Conservation (phyloP, 2,329 filamentous ascomycete genomes). For the Blumeria hordei region DNA sequence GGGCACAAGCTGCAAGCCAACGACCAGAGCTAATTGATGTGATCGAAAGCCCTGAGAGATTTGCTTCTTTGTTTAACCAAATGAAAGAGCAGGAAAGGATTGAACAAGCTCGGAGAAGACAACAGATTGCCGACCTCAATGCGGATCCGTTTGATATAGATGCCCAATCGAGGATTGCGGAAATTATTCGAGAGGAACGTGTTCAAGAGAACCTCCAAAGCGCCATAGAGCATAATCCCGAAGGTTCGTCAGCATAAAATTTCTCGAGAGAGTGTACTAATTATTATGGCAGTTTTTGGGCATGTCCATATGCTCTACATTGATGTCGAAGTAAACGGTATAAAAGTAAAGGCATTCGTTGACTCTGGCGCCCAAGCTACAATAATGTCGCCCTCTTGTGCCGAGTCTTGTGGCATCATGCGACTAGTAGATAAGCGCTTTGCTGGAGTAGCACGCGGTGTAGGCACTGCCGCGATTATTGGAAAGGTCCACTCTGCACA, state of each 20-base stretch:
- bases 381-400: slow-evolving; percentile 91
- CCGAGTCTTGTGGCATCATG: slow-evolving; percentile 86
- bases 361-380: slow-evolving; percentile 95
- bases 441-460: slow-evolving; percentile 73
- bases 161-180: slow-evolving; percentile 76
- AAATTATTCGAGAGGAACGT: slow-evolving; percentile 85
- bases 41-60: slow-evolving; percentile 51
- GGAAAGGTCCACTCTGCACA: slow-evolving; percentile 87
- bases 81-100: slow-evolving; percentile 47
- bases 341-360: slow-evolving; percentile 83
- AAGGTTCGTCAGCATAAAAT: slow-evolving; percentile 36
- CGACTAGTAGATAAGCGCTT: slow-evolving; percentile 82
- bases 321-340: slow-evolving; percentile 79
- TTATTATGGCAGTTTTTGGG: slow-evolving; percentile 48
- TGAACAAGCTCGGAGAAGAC: slow-evolving; percentile 51
- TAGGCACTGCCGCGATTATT: slow-evolving; percentile 83
- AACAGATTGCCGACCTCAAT: slow-evolving; percentile 66
- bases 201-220: slow-evolving; percentile 92
- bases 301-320: slow-evolving; percentile 93
- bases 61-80: slow-evolving; percentile 45
- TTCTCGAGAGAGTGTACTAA: not conserved
- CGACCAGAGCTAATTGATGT: slow-evolving; percentile 56
- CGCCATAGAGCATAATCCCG: slow-evolving; percentile 90
- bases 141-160: slow-evolving; percentile 87
- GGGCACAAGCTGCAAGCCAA: slow-evolving; percentile 43